Conservation (phyloP, 2,329 filamentous ascomycete genomes). For the Colletotrichum godetiae region DNA sequence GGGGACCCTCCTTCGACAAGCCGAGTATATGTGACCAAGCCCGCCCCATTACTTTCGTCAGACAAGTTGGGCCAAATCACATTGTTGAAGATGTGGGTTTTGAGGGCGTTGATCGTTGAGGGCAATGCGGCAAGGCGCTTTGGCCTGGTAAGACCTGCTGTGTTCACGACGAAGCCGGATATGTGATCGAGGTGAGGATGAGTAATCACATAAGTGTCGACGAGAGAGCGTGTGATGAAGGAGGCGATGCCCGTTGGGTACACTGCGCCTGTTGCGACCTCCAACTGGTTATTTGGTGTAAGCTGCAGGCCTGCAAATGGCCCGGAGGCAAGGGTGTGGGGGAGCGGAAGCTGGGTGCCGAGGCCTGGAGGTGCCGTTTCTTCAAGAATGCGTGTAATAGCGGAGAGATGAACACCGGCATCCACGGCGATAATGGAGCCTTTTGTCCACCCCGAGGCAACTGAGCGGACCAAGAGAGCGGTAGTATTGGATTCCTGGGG, state of each 20-base stretch:
- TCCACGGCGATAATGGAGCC: slow-evolving; percentile 92
- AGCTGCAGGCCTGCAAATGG: slow-evolving; percentile 85
- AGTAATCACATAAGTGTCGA: slow-evolving; percentile 92
- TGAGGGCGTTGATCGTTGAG: slow-evolving; percentile 91
- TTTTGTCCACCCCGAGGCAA: slow-evolving; percentile 81
- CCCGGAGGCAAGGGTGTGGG: slow-evolving; percentile 70
- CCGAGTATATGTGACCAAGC: slow-evolving; percentile 89
- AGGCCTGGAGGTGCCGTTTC: slow-evolving; percentile 55
- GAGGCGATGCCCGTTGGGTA: slow-evolving; percentile 76
- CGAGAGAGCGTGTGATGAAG: slow-evolving; percentile 80
- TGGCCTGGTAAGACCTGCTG: slow-evolving; percentile 82
- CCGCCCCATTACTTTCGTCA: slow-evolving; percentile 94
- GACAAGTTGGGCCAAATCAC: slow-evolving; percentile 97
- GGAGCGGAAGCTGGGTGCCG: slow-evolving; percentile 51
- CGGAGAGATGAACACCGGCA: slow-evolving; percentile 88
- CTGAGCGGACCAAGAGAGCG: slow-evolving; percentile 87
- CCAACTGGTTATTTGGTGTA: slow-evolving; percentile 69
- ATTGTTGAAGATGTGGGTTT: slow-evolving; percentile 96
- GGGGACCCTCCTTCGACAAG: slow-evolving; percentile 90
- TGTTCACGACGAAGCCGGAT: slow-evolving; percentile 92
- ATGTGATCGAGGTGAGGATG: slow-evolving; percentile 98
- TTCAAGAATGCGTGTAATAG: slow-evolving; percentile 84
- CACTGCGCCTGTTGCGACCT: neutral
- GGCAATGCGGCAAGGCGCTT: slow-evolving; percentile 90
- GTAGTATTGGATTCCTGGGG: slow-evolving; percentile 92